Evolutionary conservation across 148 eudicot genomes (phyloP).

Genomic region (Linanthus parryae): DNA sequence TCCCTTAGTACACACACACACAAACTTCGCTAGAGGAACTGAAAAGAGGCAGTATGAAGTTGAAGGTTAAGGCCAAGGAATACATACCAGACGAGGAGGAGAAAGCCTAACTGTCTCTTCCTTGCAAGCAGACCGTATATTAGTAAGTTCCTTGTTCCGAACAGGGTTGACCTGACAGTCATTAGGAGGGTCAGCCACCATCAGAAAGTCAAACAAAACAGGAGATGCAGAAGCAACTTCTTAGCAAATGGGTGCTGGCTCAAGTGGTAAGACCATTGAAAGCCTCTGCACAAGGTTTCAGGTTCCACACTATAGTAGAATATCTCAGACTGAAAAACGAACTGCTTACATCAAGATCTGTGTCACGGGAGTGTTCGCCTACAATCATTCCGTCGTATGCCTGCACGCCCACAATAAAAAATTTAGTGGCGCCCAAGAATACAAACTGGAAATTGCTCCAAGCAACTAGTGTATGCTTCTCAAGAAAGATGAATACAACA

Average conservation of each 20-base stretch:
- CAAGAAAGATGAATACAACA: too few relatives aligned
- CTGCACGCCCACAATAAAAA: constrained; percentile 29
- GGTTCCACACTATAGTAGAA: too few relatives aligned
- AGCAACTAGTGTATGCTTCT: background rate
- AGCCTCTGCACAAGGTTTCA: too few relatives aligned
- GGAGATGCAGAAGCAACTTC: background rate
- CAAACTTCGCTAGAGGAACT: too few relatives aligned
- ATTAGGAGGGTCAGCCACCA: constrained; percentile 1
- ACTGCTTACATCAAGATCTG: constrained; percentile 88
- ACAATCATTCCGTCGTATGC: constrained; percentile 97
- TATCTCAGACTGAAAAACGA: too few relatives aligned
- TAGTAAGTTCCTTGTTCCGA: constrained; percentile 68
- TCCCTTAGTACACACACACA: too few relatives aligned
- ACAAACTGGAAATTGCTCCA: background rate
- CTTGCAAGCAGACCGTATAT: constrained; percentile 71
- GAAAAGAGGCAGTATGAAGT: too few relatives aligned
- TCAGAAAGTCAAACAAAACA: background rate
- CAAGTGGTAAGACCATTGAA: constrained; percentile 7
- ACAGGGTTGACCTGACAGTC: constrained; percentile 74
- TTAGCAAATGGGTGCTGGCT: background rate
- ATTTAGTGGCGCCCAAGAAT: background rate
- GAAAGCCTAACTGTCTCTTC: constrained; percentile 89
- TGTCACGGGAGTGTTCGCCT: constrained; percentile 93
- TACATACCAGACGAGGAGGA: constrained; percentile 89
- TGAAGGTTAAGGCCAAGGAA: constrained; percentile 10